Base-by-base conservation (phyloP, 441 rosid species). In the Breynia disticha region DNA sequence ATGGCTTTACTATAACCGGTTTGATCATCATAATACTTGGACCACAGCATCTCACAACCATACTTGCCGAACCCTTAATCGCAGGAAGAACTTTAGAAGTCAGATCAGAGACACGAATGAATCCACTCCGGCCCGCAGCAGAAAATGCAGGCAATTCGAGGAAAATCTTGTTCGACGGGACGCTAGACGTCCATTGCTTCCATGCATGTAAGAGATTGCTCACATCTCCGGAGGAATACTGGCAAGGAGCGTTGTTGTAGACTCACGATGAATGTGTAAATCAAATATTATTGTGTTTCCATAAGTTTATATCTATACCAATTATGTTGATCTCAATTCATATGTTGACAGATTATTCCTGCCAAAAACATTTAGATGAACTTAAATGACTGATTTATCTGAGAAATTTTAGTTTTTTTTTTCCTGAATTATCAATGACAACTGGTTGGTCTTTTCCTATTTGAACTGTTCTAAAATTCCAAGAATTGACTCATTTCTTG, bases 181-280 rank as follows among this genome's bases (percentile, higher is more conserved):
- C 54, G 38, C 52, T 60, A 0, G 62, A 48, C 11, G 61, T 67
- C 73, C 79, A 67, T 55, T 70, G 69, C 50, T 62, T 71, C 72
- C 76, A 72, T 20, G 74, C 60, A 51, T 52, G 22, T 38, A 49
- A 48, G 12, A 75, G 56, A 20, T 64, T 55, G 47, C 7, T 21
- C 19, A 54, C 17, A 37, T 49, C 19, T 1, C 66, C 62, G 17
- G 50, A 48, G 21, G 45, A 45, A 54, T 65, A 78, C 42, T 78
- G 69, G 51, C 80, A 75, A 16, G 61, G 59, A 28, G 78, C 69
- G 16, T 71, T 76, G 60, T 78, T 78, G 59, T 70, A 71, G 57
- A 76, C 70, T 42, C n/a, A n/a, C n/a, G n/a, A n/a, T n/a, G n/a
- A n/a, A n/a, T n/a, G n/a, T n/a, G n/a, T n/a, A n/a, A n/a, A n/a